Evolutionary conservation across 2,329 filamentous ascomycete genomes (phyloP), one percentile per base, ranked within the genome.

Genomic region (Diaporthe longicolla): DNA sequence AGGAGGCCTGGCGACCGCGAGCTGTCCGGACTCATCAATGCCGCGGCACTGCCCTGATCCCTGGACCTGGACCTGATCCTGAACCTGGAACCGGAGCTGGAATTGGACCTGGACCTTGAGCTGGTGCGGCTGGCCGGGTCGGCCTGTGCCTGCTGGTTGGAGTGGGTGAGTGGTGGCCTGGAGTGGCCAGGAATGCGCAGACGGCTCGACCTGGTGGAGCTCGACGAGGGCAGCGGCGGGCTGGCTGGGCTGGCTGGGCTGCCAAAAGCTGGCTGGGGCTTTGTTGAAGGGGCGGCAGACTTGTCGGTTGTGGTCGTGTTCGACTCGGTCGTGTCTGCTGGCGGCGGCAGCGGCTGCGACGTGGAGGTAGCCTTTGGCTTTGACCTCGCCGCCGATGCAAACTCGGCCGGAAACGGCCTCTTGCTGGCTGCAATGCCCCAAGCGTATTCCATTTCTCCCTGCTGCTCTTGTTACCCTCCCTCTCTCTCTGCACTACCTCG

Each of bases 361-460:
- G 48, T 55, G 2, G 59, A 72, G 19, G 21, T 40, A 13, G 59
- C 54, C 29, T 48, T 72, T 17, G 58, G 43, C 58, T 61, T 70
- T 55, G 71, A 59, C 52, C n/a, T 69, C 26, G 74, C 43, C 37
- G 69, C 29, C 37, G 74, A 50, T 40, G 71, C 55, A 50, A 72
- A 57, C n/a, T 72, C 72, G 45, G 61, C 74, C 69, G 74, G 74
- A 74, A 71, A 74, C 63, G 74, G 74, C 68, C 57, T 63, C 61
- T 66, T 61, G 61, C 71, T 75, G 54, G 71, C 74, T 29, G 74
- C 74, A 35, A 74, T 63, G n/a, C 72, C 72, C 72, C 74, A 75
- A 55, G 74, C 74, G 48, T 71, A 73, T 48, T 74, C 74, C 68
- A 74, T 75, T 32, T 32, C n/a, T 63, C 40, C 45, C 37, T 5